Conservation (phyloP, 345 rosid genomes). For the thale cress (Arabidopsis thaliana) region DNA sequence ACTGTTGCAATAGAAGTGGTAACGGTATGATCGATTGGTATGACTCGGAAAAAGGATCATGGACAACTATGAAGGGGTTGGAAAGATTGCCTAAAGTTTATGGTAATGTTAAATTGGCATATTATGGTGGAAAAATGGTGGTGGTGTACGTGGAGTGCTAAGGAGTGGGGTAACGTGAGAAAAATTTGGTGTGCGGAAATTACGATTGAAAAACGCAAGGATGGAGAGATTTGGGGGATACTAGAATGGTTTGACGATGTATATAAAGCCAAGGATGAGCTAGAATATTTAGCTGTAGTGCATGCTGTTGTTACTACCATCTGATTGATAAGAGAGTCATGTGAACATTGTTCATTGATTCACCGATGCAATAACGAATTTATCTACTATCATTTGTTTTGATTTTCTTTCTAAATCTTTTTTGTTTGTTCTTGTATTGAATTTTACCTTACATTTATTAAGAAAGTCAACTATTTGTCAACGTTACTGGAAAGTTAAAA, state of each 20-base stretch:
- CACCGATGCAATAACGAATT: too few species aligned
- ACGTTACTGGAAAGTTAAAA: too few species aligned
- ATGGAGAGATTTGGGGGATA: background rate
- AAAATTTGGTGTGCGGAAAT: slow-evolving; percentile 65
- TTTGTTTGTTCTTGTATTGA: too few species aligned
- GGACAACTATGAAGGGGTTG: slow-evolving; percentile 62
- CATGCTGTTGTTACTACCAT: slow-evolving; percentile 49
- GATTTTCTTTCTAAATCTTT: too few species aligned
- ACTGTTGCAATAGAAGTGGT: slow-evolving; percentile 44
- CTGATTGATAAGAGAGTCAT: too few species aligned
- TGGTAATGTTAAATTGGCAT: slow-evolving; percentile 40
- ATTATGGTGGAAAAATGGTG: slow-evolving; percentile 61
- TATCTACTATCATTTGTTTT: too few species aligned
- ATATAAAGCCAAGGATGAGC: slow-evolving; percentile 39
- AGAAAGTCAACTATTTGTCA: too few species aligned
- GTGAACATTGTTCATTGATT: too few species aligned
- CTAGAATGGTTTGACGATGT: slow-evolving; percentile 59
- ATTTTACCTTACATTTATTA: too few species aligned
- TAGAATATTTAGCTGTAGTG: slow-evolving; percentile 40
- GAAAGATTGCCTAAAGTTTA: slow-evolving; percentile 60
- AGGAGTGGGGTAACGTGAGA: slow-evolving; percentile 17
- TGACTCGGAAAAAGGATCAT: slow-evolving; percentile 45
- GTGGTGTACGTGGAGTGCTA: slow-evolving; percentile 26
- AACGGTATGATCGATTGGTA: slow-evolving; percentile 59
- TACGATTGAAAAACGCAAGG: slow-evolving; percentile 40